Percentiles rank a stretch among this genome's conserved stretches.
These are phyloP conservation scores for Globisporangium iwayamae DNA, from an alignment of 352 stramenopile genomes.

Conservation along the genomic window DNA sequence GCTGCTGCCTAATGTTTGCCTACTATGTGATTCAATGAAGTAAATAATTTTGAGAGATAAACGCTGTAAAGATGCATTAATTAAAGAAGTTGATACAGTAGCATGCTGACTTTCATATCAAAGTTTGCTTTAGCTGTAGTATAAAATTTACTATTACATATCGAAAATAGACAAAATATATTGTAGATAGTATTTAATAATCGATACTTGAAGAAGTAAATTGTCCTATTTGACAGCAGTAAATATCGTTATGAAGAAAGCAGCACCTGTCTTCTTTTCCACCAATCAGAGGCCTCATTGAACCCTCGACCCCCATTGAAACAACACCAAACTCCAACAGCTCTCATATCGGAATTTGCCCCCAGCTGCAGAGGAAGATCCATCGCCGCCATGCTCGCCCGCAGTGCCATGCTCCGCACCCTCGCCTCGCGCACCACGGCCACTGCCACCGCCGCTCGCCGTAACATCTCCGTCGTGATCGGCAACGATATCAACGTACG, in stretches of 20 bases:
- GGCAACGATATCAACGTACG: conserved; percentile 29
- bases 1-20: no score
- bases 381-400: conserved; percentile 10
- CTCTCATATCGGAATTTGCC: conserved; percentile 16
- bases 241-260: background rate
- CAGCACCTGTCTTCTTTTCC: background rate
- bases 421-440: background rate
- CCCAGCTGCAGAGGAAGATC: background rate
- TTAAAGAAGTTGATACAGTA: no score
- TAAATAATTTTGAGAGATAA: background rate
- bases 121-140: no score
- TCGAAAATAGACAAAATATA: no score
- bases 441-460: background rate
- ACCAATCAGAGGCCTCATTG: conserved; percentile 8
- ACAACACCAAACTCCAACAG: background rate
- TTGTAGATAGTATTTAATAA: no score
- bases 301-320: background rate
- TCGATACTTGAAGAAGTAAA: background rate
- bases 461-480: conserved; percentile 25
- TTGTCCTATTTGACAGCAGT: background rate
- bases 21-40: no score
- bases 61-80: background rate
- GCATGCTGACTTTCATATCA: no score
- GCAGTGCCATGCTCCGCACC: conserved; percentile 10
- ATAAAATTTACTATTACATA: no score